Evolutionary conservation across 345 rosid genomes (phyloP).

Genomic region (Citrus medica): DNA sequence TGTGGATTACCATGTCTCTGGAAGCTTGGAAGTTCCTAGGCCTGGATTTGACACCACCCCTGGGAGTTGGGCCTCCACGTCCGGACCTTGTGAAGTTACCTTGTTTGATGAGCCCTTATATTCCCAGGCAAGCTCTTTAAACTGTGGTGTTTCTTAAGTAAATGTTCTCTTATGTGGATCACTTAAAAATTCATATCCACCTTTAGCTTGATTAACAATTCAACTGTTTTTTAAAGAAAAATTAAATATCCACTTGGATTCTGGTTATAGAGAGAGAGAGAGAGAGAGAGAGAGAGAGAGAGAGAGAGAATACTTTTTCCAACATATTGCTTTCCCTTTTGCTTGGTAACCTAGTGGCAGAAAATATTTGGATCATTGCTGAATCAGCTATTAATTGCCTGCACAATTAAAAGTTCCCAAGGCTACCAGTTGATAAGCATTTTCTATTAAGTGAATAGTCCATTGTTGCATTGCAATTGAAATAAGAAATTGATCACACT

Average conservation of each 20-base stretch:
- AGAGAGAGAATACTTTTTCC: neutral
- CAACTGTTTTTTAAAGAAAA: too few species aligned
- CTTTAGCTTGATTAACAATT: neutral
- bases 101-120: slow-evolving; percentile 55
- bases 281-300: too few species aligned
- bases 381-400: neutral
- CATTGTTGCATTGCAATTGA: neutral
- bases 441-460: neutral
- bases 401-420: neutral
- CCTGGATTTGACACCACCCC: slow-evolving; percentile 39
- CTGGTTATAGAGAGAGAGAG: neutral
- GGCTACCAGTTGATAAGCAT: neutral
- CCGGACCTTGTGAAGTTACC: slow-evolving; percentile 50
- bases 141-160: neutral
- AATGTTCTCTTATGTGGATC: neutral
- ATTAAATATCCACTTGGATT: neutral
- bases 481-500: neutral
- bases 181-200: neutral
- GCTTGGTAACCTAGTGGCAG: neutral
- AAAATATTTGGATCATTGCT: neutral
- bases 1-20: slow-evolving; percentile 53
- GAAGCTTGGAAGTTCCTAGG: slow-evolving; percentile 51
- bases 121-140: slow-evolving; percentile 41
- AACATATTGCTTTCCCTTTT: neutral
- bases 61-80: slow-evolving; percentile 55